Evolutionary conservation across 257 asterid species (phyloP), one percentile per base, ranked within the genome.

Genomic region (Eucommia ulmoides): DNA sequence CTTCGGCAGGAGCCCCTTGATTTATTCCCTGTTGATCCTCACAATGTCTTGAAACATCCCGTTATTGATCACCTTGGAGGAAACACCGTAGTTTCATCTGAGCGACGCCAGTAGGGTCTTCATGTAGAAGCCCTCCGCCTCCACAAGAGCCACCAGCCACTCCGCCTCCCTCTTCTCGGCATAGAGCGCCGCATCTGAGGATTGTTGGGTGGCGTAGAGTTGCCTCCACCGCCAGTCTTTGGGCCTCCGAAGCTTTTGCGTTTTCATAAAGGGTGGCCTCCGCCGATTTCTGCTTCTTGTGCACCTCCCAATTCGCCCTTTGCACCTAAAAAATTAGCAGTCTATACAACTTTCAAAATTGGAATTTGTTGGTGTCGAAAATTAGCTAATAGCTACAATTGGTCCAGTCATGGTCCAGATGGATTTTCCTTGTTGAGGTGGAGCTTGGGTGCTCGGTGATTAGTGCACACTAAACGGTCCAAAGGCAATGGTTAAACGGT

Each of bases 11-110:
- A 51, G 38, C 17, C 55, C 55, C 18, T 51, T 41, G 11, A 51
- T 42, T 16, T 41, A 41, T 3, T 51, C 23, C 18, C 23, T 24
- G 15, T 51, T 51, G 45, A 51, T 51, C 24, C 12, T 51, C 2
- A 45, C 45, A 14, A 51, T 51, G 25, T 51, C 45, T 11, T 51
- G 45, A 22, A 51, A 51, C 56, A 51, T 51, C 14, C 56, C 56
- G 16, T 45, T 45, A 33, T 41, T 51, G 16, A 33, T 33, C 3
- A 33, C 16, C 42, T 9, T 2, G 42, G 1, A 33, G 16, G 16
- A 17, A 9, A 17, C 42, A 14, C 6, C 42, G 2, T 33, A 33
- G 11, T 33, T 33, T 2, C 42, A 14, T 33, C 42, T 17, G n/a
- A 33, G 11, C 16, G 42, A 14, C 2, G 10, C 42, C 3, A 33